These are phyloP conservation scores for Aschersonia sp. DNA, from an alignment of 2,329 filamentous ascomycete genomes.

Conservation along the genomic window DNA sequence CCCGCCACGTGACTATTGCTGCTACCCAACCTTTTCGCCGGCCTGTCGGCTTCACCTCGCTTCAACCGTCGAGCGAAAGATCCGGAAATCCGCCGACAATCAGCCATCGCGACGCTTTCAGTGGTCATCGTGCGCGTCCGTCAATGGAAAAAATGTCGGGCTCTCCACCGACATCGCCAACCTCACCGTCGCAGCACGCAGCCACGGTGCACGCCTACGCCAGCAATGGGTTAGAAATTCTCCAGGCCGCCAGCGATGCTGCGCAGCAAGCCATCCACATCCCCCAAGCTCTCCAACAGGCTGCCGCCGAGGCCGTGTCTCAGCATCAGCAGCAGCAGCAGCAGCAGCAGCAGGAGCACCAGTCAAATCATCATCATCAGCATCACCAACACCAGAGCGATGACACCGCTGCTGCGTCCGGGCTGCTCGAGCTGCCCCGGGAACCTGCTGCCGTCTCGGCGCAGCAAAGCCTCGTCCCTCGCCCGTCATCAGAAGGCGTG, in stretches of 20 bases:
- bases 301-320: constrained; percentile 16
- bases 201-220: constrained; percentile 25
- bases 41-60: constrained; percentile 21
- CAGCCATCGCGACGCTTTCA: constrained; percentile 19
- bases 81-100: constrained; percentile 29
- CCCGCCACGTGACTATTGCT: background rate
- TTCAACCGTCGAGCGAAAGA: constrained; percentile 17
- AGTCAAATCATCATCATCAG: constrained; percentile 1
- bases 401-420: too few relatives aligned
- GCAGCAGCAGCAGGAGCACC: constrained; percentile 6
- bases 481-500: constrained; percentile 5
- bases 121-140: background rate
- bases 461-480: constrained; percentile 4
- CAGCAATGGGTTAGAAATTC: constrained; percentile 29
- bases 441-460: background rate
- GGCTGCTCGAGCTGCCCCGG: too few relatives aligned
- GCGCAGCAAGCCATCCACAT: constrained; percentile 22
- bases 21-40: background rate
- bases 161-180: constrained; percentile 11
- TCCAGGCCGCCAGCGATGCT: constrained; percentile 29
- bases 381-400: too few relatives aligned
- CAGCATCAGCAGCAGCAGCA: constrained; percentile 3
- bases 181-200: constrained; percentile 9
- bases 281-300: constrained; percentile 22
- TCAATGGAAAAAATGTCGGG: constrained; percentile 9